These are phyloP conservation scores for Xylaria flabelliformis DNA, from an alignment of 495 filamentous ascomycete genomes.

Conservation along the genomic window DNA sequence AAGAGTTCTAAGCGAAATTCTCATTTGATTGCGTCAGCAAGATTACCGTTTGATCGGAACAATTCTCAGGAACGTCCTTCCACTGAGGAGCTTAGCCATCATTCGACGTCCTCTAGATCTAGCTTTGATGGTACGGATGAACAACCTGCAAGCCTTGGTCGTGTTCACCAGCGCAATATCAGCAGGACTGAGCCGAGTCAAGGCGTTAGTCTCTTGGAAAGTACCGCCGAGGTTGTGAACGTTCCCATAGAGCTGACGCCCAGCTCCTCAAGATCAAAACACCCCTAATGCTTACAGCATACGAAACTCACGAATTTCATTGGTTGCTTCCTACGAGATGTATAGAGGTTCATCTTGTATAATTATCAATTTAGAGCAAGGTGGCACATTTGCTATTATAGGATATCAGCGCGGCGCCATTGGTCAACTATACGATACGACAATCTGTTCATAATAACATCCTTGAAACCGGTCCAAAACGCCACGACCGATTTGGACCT, in stretches of 20 bases:
- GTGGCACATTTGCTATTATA: slow-evolving; percentile 23
- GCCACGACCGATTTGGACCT: not conserved
- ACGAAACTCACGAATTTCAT: slow-evolving; percentile 40
- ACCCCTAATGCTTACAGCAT: slow-evolving; percentile 22
- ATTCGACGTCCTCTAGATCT: slow-evolving; percentile 34
- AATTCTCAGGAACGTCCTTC: slow-evolving; percentile 58
- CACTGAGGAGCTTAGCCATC: slow-evolving; percentile 51
- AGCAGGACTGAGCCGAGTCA: slow-evolving; percentile 60
- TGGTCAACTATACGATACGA: slow-evolving; percentile 21
- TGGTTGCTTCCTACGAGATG: slow-evolving; percentile 37
- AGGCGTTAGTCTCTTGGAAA: slow-evolving; percentile 48
- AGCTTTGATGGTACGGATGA: slow-evolving; percentile 47
- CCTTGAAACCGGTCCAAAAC: not conserved
- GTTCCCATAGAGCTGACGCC: slow-evolving; percentile 36
- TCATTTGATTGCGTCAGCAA: slow-evolving; percentile 44
- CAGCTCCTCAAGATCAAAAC: slow-evolving; percentile 31
- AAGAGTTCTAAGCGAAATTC: slow-evolving; percentile 67
- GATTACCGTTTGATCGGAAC: slow-evolving; percentile 68
- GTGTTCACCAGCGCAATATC: slow-evolving; percentile 73
- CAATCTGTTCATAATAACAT: slow-evolving; percentile 13
- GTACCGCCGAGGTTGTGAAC: slow-evolving; percentile 59
- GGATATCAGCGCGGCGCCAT: slow-evolving; percentile 30
- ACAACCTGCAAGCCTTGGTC: slow-evolving; percentile 70
- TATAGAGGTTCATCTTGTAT: slow-evolving; percentile 34
- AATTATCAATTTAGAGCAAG: slow-evolving; percentile 27